These are phyloP conservation scores for Ceratocystis cacaofunesta DNA, from an alignment of 2,329 filamentous ascomycete genomes.

Conservation along the genomic window DNA sequence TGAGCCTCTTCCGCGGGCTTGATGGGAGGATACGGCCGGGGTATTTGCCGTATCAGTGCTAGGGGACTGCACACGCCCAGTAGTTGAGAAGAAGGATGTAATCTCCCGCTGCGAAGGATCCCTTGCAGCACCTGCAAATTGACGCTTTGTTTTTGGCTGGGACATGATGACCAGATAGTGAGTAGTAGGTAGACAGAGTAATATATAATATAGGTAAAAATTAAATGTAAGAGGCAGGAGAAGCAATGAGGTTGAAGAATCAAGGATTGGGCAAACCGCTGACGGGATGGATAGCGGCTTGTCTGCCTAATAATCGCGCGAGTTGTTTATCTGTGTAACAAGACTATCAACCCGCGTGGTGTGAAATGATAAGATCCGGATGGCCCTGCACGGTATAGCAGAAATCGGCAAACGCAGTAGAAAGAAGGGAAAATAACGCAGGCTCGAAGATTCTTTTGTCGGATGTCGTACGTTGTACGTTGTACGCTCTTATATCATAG, in stretches of 20 bases:
- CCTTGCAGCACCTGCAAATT: slow-evolving; percentile 43
- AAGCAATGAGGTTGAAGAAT: background rate
- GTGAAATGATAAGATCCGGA: no score
- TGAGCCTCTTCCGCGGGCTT: slow-evolving; percentile 5
- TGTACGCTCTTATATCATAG: no score
- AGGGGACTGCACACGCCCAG: slow-evolving; percentile 13
- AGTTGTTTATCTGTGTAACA: no score
- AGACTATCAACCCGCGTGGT: no score
- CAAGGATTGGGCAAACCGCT: no score
- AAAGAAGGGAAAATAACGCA: no score
- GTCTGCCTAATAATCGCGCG: no score
- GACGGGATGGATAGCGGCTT: no score
- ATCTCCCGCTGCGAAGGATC: slow-evolving; percentile 47
- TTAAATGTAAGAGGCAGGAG: background rate
- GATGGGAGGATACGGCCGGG: slow-evolving; percentile 23
- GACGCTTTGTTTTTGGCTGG: slow-evolving; percentile 42
- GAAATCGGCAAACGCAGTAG: no score
- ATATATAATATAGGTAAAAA: background rate
- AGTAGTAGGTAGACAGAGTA: background rate
- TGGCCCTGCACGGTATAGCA: no score
- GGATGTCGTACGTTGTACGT: no score
- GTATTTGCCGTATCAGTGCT: slow-evolving; percentile 14
- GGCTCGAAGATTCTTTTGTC: no score
- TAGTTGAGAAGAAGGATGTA: slow-evolving; percentile 43
- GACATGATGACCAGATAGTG: slow-evolving; percentile 29